Evolutionary conservation across 2,329 filamentous ascomycete species (phyloP).

Genomic region (Paraconiothyrium sp.): DNA sequence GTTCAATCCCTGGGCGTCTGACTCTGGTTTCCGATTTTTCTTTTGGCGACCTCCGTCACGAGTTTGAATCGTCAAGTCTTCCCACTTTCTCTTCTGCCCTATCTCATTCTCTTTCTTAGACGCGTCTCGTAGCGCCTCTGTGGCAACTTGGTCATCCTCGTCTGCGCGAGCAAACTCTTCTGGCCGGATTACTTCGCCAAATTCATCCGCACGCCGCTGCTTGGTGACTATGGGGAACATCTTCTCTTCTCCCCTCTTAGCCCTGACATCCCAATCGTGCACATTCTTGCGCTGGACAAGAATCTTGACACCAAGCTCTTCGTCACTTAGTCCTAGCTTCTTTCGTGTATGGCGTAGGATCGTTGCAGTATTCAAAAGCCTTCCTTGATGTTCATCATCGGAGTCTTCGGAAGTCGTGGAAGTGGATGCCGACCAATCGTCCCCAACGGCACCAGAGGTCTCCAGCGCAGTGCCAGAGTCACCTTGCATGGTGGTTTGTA

Average conservation of each 20-base stretch:
- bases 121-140: constrained; percentile 67
- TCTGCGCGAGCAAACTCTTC: constrained; percentile 95
- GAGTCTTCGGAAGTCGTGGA: constrained; percentile 89
- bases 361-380: constrained; percentile 87
- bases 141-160: constrained; percentile 81
- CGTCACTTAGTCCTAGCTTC: constrained; percentile 85
- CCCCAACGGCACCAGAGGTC: constrained; percentile 75
- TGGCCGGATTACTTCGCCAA: constrained; percentile 90
- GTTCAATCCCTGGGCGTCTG: constrained; percentile 36
- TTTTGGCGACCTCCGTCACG: constrained; percentile 52
- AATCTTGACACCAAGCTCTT: constrained; percentile 91
- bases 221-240: constrained; percentile 89
- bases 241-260: constrained; percentile 90
- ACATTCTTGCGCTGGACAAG: constrained; percentile 87
- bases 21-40: constrained; percentile 63
- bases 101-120: constrained; percentile 63
- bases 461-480: constrained; percentile 72
- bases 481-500: constrained; percentile 81
- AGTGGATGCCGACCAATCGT: constrained; percentile 86
- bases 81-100: constrained; percentile 95
- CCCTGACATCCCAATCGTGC: constrained; percentile 92
- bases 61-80: constrained; percentile 67
- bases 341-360: constrained; percentile 80
- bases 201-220: constrained; percentile 84
- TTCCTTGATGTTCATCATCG: constrained; percentile 89